Conservation (phyloP, 345 rosid species). For the Pugionium dolabratum region DNA sequence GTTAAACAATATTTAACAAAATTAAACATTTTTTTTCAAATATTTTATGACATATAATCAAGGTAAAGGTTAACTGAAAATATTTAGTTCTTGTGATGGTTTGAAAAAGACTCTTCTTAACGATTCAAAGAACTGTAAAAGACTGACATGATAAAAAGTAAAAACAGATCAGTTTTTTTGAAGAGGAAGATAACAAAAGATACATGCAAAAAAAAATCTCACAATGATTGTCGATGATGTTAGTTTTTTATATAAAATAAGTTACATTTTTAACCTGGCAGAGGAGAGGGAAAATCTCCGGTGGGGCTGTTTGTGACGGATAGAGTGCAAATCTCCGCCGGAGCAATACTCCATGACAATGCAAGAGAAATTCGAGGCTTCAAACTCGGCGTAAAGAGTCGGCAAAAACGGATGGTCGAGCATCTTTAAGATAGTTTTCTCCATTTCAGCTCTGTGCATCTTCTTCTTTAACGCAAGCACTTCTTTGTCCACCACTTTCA, state of each 20-base stretch:
- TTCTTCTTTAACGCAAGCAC: constrained; percentile 71
- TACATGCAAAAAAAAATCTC: too few species aligned
- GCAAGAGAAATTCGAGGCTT: constrained; percentile 82
- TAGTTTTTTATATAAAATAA: too few species aligned
- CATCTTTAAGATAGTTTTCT: constrained; percentile 80
- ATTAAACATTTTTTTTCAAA: too few species aligned
- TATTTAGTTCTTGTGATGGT: too few species aligned
- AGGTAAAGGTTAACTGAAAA: too few species aligned
- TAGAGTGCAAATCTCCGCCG: constrained; percentile 87
- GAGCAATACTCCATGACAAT: constrained; percentile 95
- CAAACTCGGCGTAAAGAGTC: constrained; percentile 81
- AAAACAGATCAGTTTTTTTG: constrained; percentile 40
- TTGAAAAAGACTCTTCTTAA: too few species aligned
- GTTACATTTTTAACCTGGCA: too few species aligned
- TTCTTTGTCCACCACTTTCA: constrained; percentile 92
- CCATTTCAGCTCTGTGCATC: constrained; percentile 77
- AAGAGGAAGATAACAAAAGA: constrained; percentile 49
- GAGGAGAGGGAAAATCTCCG: constrained; percentile 66
- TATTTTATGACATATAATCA: too few species aligned
- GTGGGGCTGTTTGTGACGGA: constrained; percentile 65
- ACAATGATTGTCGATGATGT: too few species aligned
- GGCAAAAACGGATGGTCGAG: constrained; percentile 94
- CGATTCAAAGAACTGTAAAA: constrained; percentile 23
- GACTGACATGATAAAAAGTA: constrained; percentile 52
- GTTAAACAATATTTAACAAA: constrained; percentile 5